Evolutionary conservation across 2,329 filamentous ascomycete genomes (phyloP).

Genomic region (Arthroderma sp.): DNA sequence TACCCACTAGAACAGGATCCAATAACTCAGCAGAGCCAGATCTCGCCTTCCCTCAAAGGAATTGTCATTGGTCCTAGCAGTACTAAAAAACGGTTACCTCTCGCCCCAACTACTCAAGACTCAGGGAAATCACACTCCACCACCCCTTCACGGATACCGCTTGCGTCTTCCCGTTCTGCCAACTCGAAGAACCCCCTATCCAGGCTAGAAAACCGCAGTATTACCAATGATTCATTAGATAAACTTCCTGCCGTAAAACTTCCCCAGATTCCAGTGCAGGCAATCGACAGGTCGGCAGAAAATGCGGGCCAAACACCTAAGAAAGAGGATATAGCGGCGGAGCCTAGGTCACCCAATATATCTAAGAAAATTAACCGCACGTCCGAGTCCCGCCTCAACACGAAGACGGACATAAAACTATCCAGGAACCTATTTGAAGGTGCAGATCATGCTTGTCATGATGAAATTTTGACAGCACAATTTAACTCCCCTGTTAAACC

Average conservation of each 20-base stretch:
- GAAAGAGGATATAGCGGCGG: neutral
- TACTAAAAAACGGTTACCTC: neutral
- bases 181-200: neutral
- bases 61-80: neutral
- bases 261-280: neutral
- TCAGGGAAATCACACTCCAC: neutral
- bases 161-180: neutral
- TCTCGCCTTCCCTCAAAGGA: neutral
- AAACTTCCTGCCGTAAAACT: neutral
- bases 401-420: neutral
- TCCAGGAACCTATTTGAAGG: neutral
- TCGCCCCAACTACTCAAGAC: neutral
- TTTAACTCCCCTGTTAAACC: neutral
- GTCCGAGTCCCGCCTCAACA: neutral
- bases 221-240: neutral
- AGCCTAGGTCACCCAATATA: neutral
- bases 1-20: neutral
- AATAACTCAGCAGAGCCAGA: neutral
- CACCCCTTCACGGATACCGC: neutral
- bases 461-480: neutral
- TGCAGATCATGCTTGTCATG: neutral
- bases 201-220: neutral
- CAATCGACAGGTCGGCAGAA: neutral
- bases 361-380: constrained; percentile 3
- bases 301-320: constrained; percentile 2